Percentiles rank a stretch among this genome's conserved stretches.
Evolutionary conservation across 345 rosid species (phyloP).

Genomic region (Raphanus raphanistrum): DNA sequence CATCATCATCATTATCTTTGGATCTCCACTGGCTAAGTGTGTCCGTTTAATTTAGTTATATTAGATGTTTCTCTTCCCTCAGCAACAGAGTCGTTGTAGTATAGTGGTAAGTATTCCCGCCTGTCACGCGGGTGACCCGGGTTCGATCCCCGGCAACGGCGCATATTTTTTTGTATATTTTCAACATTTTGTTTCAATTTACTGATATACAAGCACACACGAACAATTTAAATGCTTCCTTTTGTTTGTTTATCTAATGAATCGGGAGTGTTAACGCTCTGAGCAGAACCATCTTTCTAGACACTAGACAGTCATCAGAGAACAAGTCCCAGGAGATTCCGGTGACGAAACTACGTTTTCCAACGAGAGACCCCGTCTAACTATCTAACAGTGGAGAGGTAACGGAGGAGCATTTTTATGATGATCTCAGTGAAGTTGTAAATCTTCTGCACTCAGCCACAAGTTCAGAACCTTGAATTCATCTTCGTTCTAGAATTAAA

Average conservation of each 20-base stretch:
- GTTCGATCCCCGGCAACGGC: slow-evolving; percentile 96
- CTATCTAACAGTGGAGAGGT: slow-evolving; percentile 59
- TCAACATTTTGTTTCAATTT: too few species aligned
- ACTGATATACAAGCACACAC: too few species aligned
- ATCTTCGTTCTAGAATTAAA: not conserved
- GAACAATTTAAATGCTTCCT: too few species aligned
- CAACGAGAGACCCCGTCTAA: slow-evolving; percentile 42
- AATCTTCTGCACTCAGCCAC: slow-evolving; percentile 79
- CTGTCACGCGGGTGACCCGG: slow-evolving; percentile 93
- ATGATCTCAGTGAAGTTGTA: slow-evolving; percentile 78
- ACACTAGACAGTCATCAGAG: slow-evolving; percentile 73
- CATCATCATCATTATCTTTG: slow-evolving; percentile 31
- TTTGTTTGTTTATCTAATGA: slow-evolving; percentile 44
- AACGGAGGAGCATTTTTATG: slow-evolving; percentile 76
- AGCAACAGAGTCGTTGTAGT: slow-evolving; percentile 72
- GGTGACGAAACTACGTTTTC: slow-evolving; percentile 51
- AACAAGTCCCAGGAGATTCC: slow-evolving; percentile 78
- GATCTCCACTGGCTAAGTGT: slow-evolving; percentile 45
- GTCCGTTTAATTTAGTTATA: slow-evolving; percentile 38
- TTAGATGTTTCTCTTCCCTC: too few species aligned
- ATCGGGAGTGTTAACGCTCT: slow-evolving; percentile 40
- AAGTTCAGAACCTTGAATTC: slow-evolving; percentile 47
- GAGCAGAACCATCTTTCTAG: slow-evolving; percentile 38
- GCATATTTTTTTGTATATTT: slow-evolving; percentile 2
- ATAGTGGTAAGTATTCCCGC: slow-evolving; percentile 58